A percentile compares a stretch with the other conserved stretches of the same genome.
phyloP scores from a whole-genome alignment of 139 green algal species.

The Mesotaenium endlicherianum region DNA sequence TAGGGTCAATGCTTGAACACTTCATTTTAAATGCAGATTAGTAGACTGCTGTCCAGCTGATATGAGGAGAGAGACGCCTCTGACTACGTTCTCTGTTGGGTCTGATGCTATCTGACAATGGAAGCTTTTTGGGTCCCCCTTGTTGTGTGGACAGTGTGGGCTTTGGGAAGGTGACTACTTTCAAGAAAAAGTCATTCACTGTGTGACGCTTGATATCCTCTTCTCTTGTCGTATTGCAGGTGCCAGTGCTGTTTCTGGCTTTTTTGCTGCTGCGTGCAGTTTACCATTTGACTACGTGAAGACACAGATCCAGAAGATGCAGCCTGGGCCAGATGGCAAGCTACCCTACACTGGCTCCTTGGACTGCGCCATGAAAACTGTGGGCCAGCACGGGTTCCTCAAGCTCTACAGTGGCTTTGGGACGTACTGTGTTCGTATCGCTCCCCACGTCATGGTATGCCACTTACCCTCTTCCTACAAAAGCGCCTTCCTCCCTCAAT shows the following conservation, averaged over 20 bases:
- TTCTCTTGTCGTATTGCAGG: constrained; percentile 20
- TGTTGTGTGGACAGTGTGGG: too few relatives aligned
- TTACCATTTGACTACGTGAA: constrained; percentile 99
- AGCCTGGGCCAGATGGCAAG: constrained; percentile 74
- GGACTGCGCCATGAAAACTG: constrained; percentile 85
- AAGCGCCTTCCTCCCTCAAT: too few relatives aligned
- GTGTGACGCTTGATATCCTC: neutral
- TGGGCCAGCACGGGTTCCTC: constrained; percentile 75
- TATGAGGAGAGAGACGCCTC: too few relatives aligned
- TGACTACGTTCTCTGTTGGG: too few relatives aligned
- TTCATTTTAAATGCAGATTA: too few relatives aligned
- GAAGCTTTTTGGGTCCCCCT: neutral
- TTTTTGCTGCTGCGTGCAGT: constrained; percentile 83
- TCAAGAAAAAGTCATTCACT: neutral
- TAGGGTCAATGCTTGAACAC: too few relatives aligned
- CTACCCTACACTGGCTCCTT: constrained; percentile 59
- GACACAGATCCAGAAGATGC: constrained; percentile 91
- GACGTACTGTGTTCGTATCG: constrained; percentile 91
- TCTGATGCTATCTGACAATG: too few relatives aligned
- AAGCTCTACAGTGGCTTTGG: constrained; percentile 98
- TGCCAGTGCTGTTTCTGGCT: constrained; percentile 71
- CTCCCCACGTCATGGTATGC: constrained; percentile 63
- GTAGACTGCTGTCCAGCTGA: too few relatives aligned
- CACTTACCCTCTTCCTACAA: too few relatives aligned
- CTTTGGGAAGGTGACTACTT: too few relatives aligned